Percentiles rank a stretch among this genome's conserved stretches.
These are phyloP conservation scores for Pythium aphanidermatum DNA, from an alignment of 352 stramenopile genomes.

Conservation along the genomic window DNA sequence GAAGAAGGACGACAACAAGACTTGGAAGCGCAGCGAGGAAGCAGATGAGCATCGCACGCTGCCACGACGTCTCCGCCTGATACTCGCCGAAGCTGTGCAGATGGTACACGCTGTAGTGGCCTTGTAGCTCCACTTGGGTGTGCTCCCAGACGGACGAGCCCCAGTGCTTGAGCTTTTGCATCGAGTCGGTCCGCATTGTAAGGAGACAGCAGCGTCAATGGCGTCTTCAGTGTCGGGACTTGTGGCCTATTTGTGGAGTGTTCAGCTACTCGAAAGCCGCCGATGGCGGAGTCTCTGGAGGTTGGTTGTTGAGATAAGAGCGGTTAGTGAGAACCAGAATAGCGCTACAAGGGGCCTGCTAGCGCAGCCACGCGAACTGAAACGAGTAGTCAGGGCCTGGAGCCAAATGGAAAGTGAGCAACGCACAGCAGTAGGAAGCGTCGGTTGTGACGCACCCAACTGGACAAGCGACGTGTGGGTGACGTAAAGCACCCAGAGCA, in stretches of 20 bases:
- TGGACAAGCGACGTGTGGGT: slow-evolving; percentile 5
- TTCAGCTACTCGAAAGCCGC: too few relatives aligned
- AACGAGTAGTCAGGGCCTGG: slow-evolving; percentile 18
- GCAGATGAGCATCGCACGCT: neutral
- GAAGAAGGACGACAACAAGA: slow-evolving; percentile 5
- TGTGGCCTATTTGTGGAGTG: too few relatives aligned
- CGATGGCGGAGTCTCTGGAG: too few relatives aligned
- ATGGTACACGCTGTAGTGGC: slow-evolving; percentile 21
- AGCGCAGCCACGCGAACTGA: slow-evolving; percentile 14
- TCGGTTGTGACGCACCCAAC: slow-evolving; percentile 2
- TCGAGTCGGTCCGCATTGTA: too few relatives aligned
- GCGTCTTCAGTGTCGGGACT: too few relatives aligned
- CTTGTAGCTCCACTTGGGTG: slow-evolving; percentile 25
- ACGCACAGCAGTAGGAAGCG: slow-evolving; percentile 1
- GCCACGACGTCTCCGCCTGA: neutral
- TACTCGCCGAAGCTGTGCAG: slow-evolving; percentile 15
- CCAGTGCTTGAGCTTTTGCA: too few relatives aligned
- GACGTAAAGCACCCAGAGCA: slow-evolving; percentile 11
- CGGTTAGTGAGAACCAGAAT: too few relatives aligned
- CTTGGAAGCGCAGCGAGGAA: slow-evolving; percentile 14
- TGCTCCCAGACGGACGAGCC: too few relatives aligned
- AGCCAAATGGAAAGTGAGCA: too few relatives aligned
- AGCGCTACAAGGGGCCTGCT: too few relatives aligned
- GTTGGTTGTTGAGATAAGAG: too few relatives aligned
- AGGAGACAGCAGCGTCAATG: too few relatives aligned